These are phyloP conservation scores for Hyaloscypha variabilis DNA, from an alignment of 495 filamentous ascomycete genomes.

Conservation along the genomic window DNA sequence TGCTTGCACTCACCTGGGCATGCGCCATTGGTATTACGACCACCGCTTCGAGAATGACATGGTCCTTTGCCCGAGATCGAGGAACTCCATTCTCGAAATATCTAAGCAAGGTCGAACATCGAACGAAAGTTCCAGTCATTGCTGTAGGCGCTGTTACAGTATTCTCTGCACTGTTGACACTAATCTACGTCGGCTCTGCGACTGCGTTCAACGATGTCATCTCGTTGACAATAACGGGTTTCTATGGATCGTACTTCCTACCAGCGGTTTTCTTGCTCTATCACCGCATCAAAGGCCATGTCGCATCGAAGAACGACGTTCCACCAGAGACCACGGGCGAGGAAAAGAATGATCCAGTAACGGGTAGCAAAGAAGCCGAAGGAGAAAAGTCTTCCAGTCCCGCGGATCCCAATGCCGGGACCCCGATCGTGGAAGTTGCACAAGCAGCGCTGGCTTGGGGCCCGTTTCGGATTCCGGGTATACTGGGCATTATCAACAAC, in stretches of 20 bases:
- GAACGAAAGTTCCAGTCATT: constrained; percentile 24
- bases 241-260: constrained; percentile 47
- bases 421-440: constrained; percentile 5
- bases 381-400: neutral
- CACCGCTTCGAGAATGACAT: constrained; percentile 52
- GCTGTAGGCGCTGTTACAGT: constrained; percentile 20
- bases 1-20: constrained; percentile 21
- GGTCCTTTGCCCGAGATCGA: constrained; percentile 56
- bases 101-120: constrained; percentile 34
- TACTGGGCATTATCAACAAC: constrained; percentile 48
- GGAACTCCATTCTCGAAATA: constrained; percentile 46
- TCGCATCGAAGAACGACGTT: neutral
- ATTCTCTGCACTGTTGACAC: constrained; percentile 21
- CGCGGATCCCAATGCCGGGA: neutral
- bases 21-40: constrained; percentile 19
- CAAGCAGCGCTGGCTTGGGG: constrained; percentile 46
- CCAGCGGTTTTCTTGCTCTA: constrained; percentile 40
- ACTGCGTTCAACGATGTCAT: constrained; percentile 52
- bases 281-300: constrained; percentile 27
- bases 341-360: neutral
- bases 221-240: constrained; percentile 42
- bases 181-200: constrained; percentile 25
- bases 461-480: constrained; percentile 48
- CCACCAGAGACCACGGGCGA: neutral
- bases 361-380: neutral